Evolutionary conservation across 164 flowering plant genomes (phyloP), one percentile per base, ranked within the genome.

Genomic region (Protea cynaroides): DNA sequence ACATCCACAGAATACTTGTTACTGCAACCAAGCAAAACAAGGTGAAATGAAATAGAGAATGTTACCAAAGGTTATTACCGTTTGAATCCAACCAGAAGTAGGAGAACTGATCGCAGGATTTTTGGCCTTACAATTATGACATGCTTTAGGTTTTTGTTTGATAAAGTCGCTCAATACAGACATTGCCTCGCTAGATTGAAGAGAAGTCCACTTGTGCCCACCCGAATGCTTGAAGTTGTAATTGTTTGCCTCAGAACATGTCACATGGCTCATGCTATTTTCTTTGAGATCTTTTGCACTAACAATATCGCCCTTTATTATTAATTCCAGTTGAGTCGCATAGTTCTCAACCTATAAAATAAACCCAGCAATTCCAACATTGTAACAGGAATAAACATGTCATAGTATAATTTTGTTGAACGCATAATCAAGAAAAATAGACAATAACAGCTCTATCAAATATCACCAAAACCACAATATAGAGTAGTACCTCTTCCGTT

Each of bases 41-140:
- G 56, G n/a, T 15, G 19, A 46, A 46, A 10, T 40, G 8, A 40
- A 6, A 22, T 18, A 22, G 15, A 23, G 29, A 54, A 56, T 55
- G 58, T 23, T 19, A 36, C 19, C 7, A 14, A 47, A 1, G 38
- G 46, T 29, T 64, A 59, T 29, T 88, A 94, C 99, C 97, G 64
- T 67, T 66, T 80, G 73, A 66, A 94, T 67, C 99, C 93, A 86
- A 61, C 96, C 96, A 78, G 81, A 85, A 52, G 77, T 83, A 55
- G 96, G 97, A 60, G 80, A 81, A 15, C 58, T 76, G 59, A 94
- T 78, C 12, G 13, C 60, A 34, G 97, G 94, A 72, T 71, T 80
- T 53, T 69, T 78, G 3, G 75, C 71, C 0, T 50, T 43, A 44
- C 99, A 94, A 24, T 75, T 76, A 24, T 63, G 51, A 66, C 99